Base-by-base conservation (phyloP, 306 rosid species). In the Castanopsis chinensis region DNA sequence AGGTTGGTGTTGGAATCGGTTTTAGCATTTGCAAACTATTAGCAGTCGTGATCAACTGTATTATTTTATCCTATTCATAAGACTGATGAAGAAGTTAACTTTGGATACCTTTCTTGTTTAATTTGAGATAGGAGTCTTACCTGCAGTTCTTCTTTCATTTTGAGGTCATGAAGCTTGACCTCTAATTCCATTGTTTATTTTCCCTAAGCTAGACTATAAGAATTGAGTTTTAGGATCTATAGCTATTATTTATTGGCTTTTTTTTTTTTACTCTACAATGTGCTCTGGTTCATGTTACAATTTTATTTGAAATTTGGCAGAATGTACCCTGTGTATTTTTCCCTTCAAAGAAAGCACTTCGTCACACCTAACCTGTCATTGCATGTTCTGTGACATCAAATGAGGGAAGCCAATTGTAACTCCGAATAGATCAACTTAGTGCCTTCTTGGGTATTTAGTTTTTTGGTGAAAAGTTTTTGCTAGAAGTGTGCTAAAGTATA, bases 321-420 rank as follows among this genome's bases (percentile, higher is more conserved):
- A 92, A 94, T 78, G 98, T 92, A n/a, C 97, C 95, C 5, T 91
- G 92, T 1, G 97, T 94, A 12, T 94, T 94, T 14, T 91, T 94
- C 74, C 93, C 93, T 3, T 94, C 97, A 3, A 94, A 94, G 76
- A 97, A 94, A 90, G 97, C 97, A 52, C 97, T 92, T 69, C 97
- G 97, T 4, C 87, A 97, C 28, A 91, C 97, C 97, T 1, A 84
- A 97, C 63, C 98, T 14, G 95, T 94, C 69, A 92, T 92, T 73
- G 95, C 98, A 4, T 88, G 93, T 71, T 94, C 97, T 60, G 97
- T 94, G 81, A 92, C 97, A 5, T 82, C 91, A 15, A 94, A 94
- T 9, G 98, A 92, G 81, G 98, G 97, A 67, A 94, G 98, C 80
- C 97, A 92, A 76, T 83, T 92, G 92, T 91, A 94, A 77, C 80